Conservation (phyloP, 257 asterid genomes). For the Solanum neorickii region DNA sequence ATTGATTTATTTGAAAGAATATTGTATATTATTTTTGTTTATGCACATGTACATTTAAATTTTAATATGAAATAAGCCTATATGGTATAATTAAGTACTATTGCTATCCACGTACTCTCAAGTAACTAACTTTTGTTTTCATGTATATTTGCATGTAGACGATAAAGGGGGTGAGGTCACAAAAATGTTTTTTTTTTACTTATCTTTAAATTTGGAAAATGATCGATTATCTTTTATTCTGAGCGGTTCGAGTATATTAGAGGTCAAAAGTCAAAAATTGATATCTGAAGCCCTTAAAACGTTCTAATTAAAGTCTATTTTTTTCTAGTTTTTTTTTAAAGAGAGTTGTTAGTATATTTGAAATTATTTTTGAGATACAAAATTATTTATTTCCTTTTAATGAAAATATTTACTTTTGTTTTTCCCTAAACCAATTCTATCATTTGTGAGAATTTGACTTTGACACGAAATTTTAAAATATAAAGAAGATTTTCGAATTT, state of each 20-base stretch:
- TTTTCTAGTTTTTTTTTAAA: background rate
- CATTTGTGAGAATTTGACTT: background rate
- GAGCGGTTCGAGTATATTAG: background rate
- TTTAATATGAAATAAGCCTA: background rate
- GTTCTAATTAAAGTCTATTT: background rate
- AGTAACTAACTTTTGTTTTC: background rate
- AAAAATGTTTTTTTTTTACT: background rate
- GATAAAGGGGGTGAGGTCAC: background rate
- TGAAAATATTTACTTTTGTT: background rate
- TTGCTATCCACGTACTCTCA: background rate
- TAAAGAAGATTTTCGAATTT: rapidly evolving
- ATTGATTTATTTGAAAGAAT: background rate
- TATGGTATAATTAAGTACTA: background rate
- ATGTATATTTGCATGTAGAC: background rate
- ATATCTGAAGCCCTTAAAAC: background rate
- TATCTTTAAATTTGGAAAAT: background rate
- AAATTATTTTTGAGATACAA: too few relatives aligned
- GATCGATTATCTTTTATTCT: background rate
- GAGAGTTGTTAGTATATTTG: background rate
- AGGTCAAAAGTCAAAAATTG: too few relatives aligned
- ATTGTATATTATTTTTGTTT: background rate
- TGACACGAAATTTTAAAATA: background rate
- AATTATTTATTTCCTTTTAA: too few relatives aligned
- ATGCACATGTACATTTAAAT: too few relatives aligned
- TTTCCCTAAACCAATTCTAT: too few relatives aligned